A percentile compares a stretch with the other conserved stretches of the same genome.
These are phyloP conservation scores for cucumber (Cucumis sativus) DNA, from an alignment of 306 rosid genomes.

Conservation along the genomic window Cucumber_9930_V3 NC_026661.2:14390001-14390500, in stretches of 20 bases:
- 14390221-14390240: constrained; percentile 72
- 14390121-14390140: constrained; percentile 21
- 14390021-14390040: constrained; percentile 48
- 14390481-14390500: background rate
- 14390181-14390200: constrained; percentile 57
- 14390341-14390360: constrained; percentile 60
- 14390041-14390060: constrained; percentile 21
- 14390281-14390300: constrained; percentile 81
- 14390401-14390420: constrained; percentile 81
- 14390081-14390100: constrained; percentile 91
- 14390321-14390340: constrained; percentile 77
- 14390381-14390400: constrained; percentile 61
- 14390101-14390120: constrained; percentile 56
- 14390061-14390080: constrained; percentile 30
- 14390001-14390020: constrained; percentile 45
- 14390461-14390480: background rate
- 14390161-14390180: constrained; percentile 39
- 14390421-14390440: constrained; percentile 81
- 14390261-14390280: constrained; percentile 86
- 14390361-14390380: constrained; percentile 39
- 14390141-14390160: constrained; percentile 23
- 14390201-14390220: constrained; percentile 82
- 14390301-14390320: constrained; percentile 92
- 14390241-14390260: constrained; percentile 86
- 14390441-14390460: constrained; percentile 56